Base-by-base conservation (phyloP, 2,329 filamentous ascomycete species). In the Scolecobasidium constrictum region DNA sequence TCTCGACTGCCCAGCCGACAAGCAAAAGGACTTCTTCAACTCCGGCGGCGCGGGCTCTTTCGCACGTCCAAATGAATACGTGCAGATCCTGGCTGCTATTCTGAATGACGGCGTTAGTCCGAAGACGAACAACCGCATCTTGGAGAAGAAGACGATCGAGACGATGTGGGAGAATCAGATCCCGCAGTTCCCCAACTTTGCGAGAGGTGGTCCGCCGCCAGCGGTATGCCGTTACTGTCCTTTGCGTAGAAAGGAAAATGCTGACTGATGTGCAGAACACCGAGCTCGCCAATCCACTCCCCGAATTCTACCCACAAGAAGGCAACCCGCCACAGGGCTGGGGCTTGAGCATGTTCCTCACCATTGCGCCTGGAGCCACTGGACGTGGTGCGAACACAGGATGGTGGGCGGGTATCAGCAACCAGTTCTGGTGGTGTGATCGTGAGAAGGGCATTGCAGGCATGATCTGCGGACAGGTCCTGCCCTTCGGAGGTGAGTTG, bases 111-210 rank as follows among this genome's bases (percentile, higher is more conserved):
- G 81, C 36, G 72, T 63, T 0, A 77, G 70, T 23, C 74, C 80
- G 0, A 64, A 51, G 0, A 83, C 76, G 0, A 69, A 71, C 1
- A 55, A 56, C 0, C 63, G 65, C 40, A 69, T 85, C 22, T 64
- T 85, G 5, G 61, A 65, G 16, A 63, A 68, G 13, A 62, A 68
- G 21, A 81, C 77, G 0, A 71, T 85, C 0, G 67, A 78, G 11
- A 58, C 71, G 22, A 80, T 84, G 74, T 83, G 78, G 56, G 64
- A 63, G 44, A 83, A 84, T 53, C 77, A 78, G 48, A 70, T 81
- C 40, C 66, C 72, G 0, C 46, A 69, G 1, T 66, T 72, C 38
- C 74, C 75, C 1, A 52, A 78, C 47, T 76, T 73, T 44, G 64
- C 65, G 1, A 63, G 70, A 1, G 23, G 26, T 5, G 48, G 59